Conservation (phyloP, 108 stramenopile species). For the Nitzschia sp. region DNA sequence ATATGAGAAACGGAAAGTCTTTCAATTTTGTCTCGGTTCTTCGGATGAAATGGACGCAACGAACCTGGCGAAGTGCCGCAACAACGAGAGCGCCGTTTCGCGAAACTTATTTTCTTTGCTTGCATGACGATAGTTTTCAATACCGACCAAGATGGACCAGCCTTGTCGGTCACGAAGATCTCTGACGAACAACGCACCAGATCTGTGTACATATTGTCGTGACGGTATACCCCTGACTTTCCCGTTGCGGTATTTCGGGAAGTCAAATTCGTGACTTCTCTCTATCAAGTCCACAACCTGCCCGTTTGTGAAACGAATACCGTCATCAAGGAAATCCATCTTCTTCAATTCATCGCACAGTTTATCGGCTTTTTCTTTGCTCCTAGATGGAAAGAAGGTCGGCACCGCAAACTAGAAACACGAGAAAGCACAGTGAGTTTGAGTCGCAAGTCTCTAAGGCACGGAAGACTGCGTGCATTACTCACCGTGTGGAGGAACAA, state of each 20-base stretch:
- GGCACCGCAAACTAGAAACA: slow-evolving; percentile 54
- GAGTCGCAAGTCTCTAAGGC: not conserved
- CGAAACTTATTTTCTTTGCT: slow-evolving; percentile 27
- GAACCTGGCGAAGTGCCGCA: not conserved
- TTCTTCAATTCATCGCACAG: slow-evolving; percentile 47
- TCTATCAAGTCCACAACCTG: slow-evolving; percentile 54
- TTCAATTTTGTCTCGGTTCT: too few species aligned
- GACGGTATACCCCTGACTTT: slow-evolving; percentile 21
- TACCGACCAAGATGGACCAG: slow-evolving; percentile 36
- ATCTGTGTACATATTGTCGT: slow-evolving; percentile 76
- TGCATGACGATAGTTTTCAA: slow-evolving; percentile 36
- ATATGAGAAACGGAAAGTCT: too few species aligned
- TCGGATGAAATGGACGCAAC: not conserved
- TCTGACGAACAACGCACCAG: slow-evolving; percentile 70
- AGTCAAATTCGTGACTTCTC: slow-evolving; percentile 61
- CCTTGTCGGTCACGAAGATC: slow-evolving; percentile 49
- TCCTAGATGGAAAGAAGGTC: slow-evolving; percentile 42
- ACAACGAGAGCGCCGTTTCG: slow-evolving; percentile 7
- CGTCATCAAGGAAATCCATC: slow-evolving; percentile 82
- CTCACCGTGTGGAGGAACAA: slow-evolving; percentile 69
- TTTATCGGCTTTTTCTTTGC: slow-evolving; percentile 41
- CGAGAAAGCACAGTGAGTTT: not conserved
- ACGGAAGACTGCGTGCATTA: not conserved
- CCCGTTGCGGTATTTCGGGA: slow-evolving; percentile 41
- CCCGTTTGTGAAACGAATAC: slow-evolving; percentile 63